Conservation (phyloP, 768 basidiomycete genomes). For the Termitomyces bulborhizus region DNA sequence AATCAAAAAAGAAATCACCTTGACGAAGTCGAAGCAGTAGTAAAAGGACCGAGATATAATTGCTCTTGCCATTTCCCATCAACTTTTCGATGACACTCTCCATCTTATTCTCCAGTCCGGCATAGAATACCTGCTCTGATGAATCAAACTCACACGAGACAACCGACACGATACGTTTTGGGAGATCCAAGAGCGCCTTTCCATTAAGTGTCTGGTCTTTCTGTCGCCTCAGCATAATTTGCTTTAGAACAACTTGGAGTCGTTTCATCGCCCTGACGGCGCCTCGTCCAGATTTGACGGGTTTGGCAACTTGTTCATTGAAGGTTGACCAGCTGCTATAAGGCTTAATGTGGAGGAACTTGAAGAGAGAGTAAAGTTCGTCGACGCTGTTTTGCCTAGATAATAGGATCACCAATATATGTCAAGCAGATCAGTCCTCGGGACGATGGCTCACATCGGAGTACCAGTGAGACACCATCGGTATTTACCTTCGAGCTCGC, state of each 20-base stretch:
- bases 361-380: constrained; percentile 84
- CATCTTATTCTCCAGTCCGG: constrained; percentile 63
- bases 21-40: constrained; percentile 82
- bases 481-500: constrained; percentile 68
- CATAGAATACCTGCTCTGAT: constrained; percentile 78
- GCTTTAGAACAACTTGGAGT: constrained; percentile 79
- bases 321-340: constrained; percentile 77
- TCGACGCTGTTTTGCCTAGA: constrained; percentile 82
- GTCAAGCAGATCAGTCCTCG: constrained; percentile 7
- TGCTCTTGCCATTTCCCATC: constrained; percentile 48
- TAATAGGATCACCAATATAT: constrained; percentile 22
- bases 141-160: constrained; percentile 73
- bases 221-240: constrained; percentile 84
- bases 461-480: constrained; percentile 89
- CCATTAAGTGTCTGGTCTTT: constrained; percentile 75
- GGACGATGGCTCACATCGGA: constrained; percentile 47
- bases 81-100: constrained; percentile 62
- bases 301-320: constrained; percentile 70
- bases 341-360: constrained; percentile 82
- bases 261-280: constrained; percentile 73
- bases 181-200: constrained; percentile 76
- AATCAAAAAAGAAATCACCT: constrained; percentile 41
- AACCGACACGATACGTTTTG: constrained; percentile 63
- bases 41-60: constrained; percentile 66
- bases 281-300: constrained; percentile 62